Evolutionary conservation across 2,329 filamentous ascomycete genomes (phyloP).

Genomic region (Didymella exigua): DNA sequence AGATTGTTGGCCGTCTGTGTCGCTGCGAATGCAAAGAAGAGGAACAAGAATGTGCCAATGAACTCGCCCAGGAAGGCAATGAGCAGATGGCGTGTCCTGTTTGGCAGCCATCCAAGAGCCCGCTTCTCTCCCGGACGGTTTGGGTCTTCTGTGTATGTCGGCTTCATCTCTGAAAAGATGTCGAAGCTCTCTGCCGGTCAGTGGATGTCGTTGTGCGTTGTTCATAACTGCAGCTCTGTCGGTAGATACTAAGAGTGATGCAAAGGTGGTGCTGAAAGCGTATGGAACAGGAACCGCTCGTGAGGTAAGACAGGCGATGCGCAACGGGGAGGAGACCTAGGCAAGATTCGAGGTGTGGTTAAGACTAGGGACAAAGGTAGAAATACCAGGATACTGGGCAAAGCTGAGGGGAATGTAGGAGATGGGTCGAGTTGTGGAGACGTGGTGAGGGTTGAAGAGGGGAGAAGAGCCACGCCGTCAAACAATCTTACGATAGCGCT

Average conservation of each 20-base stretch:
- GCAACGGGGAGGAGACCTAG: conserved; percentile 8
- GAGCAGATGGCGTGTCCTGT: conserved; percentile 50
- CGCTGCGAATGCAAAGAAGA: conserved; percentile 49
- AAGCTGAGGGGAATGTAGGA: background rate
- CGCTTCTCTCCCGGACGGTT: conserved; percentile 46
- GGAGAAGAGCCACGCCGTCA: background rate
- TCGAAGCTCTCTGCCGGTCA: conserved; percentile 43
- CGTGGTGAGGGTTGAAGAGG: background rate
- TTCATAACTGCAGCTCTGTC: conserved; percentile 43
- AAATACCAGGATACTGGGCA: conserved; percentile 1
- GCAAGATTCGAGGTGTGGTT: conserved; percentile 11
- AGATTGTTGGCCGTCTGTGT: conserved; percentile 48
- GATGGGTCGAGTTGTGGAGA: conserved; percentile 1
- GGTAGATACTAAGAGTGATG: conserved; percentile 18
- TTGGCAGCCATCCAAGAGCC: conserved; percentile 52
- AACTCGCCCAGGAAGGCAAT: conserved; percentile 54
- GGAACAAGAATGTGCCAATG: conserved; percentile 48
- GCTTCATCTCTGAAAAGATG: conserved; percentile 49
- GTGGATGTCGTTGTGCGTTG: conserved; percentile 31
- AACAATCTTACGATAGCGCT: background rate
- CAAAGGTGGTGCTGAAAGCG: conserved; percentile 26
- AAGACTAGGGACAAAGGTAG: conserved; percentile 18
- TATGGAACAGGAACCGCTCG: conserved; percentile 28
- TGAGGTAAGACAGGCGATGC: conserved; percentile 21
- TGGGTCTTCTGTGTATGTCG: conserved; percentile 41